Conservation (phyloP, 331 rosid genomes). For the Ulmus americana region DNA sequence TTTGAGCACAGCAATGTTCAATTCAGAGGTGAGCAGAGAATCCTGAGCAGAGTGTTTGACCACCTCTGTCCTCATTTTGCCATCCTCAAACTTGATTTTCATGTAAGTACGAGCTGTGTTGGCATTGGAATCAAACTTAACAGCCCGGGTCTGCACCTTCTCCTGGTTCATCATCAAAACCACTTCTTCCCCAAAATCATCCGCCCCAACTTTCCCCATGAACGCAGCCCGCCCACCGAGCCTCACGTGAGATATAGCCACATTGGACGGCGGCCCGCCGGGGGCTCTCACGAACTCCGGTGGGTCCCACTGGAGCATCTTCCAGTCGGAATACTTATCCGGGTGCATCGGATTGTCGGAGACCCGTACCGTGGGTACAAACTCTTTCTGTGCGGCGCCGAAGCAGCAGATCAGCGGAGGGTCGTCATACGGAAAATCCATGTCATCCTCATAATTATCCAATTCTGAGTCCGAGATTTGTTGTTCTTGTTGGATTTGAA, state of each 20-base stretch:
- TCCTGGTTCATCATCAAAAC: constrained; percentile 71
- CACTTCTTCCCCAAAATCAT: constrained; percentile 58
- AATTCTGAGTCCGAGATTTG: constrained; percentile 18
- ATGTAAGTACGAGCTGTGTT: constrained; percentile 51
- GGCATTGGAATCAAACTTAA: constrained; percentile 41
- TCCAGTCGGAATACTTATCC: constrained; percentile 81
- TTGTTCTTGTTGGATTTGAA: neutral
- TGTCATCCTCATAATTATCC: constrained; percentile 60
- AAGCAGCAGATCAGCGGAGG: constrained; percentile 85
- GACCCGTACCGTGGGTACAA: constrained; percentile 76
- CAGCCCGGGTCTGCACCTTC: constrained; percentile 74
- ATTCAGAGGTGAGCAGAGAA: constrained; percentile 45
- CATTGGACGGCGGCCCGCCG: constrained; percentile 68
- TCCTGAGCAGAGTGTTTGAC: constrained; percentile 59
- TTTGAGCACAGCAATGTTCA: constrained; percentile 74
- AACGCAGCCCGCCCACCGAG: constrained; percentile 89
- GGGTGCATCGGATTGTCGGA: constrained; percentile 65
- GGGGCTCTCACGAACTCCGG: constrained; percentile 87
- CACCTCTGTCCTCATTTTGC: constrained; percentile 53
- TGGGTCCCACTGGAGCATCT: constrained; percentile 94
- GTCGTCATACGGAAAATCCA: constrained; percentile 52
- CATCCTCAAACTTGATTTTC: constrained; percentile 61
- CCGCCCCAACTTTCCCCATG: constrained; percentile 76
- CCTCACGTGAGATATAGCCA: constrained; percentile 75
- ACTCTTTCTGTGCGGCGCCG: constrained; percentile 75